Evolutionary conservation across 2,329 filamentous ascomycete genomes (phyloP).

Genomic region (Monilinia polystroma): DNA sequence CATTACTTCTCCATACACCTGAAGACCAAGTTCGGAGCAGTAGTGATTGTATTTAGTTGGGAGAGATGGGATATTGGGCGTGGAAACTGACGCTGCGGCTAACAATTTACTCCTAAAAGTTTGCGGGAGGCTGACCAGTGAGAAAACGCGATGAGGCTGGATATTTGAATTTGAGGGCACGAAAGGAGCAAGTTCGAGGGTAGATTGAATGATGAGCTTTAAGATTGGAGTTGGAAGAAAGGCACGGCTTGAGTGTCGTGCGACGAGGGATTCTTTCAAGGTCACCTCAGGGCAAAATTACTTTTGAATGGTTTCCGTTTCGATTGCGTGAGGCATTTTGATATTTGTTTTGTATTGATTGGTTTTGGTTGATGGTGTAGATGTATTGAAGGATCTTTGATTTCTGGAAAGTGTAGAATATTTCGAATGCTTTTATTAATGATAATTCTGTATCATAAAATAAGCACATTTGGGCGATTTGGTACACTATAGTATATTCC

Average conservation of each 20-base stretch:
- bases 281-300: conserved; percentile 4
- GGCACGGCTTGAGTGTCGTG: conserved; percentile 15
- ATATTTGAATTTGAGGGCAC: conserved; percentile 23
- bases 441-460: background rate
- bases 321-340: conserved; percentile 1
- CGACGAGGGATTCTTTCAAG: conserved; percentile 8
- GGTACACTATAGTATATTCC: background rate
- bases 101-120: conserved; percentile 6
- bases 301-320: background rate
- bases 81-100: background rate
- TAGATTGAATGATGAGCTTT: conserved; percentile 15
- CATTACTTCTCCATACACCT: conserved; percentile 13
- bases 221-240: conserved; percentile 16
- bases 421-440: background rate
- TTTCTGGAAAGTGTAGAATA: background rate
- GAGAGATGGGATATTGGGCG: conserved; percentile 8
- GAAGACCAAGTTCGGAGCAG: conserved; percentile 12
- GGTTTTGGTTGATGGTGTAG: background rate
- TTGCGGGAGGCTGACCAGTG: conserved; percentile 2
- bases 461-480: background rate
- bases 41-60: conserved; percentile 12
- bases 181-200: conserved; percentile 17
- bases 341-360: background rate
- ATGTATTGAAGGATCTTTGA: background rate
- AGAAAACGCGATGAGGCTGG: conserved; percentile 9